Evolutionary conservation across 2,329 filamentous ascomycete genomes (phyloP).

Genomic region (Monosporascus sp.): DNA sequence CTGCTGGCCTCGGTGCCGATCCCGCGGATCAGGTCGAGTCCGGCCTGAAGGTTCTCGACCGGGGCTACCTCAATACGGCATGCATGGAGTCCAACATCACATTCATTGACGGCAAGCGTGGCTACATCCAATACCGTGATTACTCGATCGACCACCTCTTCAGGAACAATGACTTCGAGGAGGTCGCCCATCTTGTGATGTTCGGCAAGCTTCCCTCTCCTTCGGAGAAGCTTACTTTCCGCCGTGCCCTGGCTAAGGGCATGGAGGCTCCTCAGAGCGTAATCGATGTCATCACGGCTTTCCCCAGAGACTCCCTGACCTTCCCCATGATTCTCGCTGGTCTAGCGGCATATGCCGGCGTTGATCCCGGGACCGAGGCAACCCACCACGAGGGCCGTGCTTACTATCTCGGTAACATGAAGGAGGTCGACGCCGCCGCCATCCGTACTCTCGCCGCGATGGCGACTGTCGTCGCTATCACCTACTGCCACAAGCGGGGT

Average conservation of each 20-base stretch:
- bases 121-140: conserved; percentile 28
- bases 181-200: conserved; percentile 12
- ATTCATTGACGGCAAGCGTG: conserved; percentile 28
- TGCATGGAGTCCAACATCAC: conserved; percentile 22
- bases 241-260: conserved; percentile 1
- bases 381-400: conserved; percentile 28
- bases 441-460: conserved; percentile 29
- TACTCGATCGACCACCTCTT: conserved; percentile 21
- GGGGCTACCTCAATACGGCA: conserved; percentile 23
- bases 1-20: not conserved
- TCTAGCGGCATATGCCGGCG: conserved; percentile 28
- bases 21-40: not conserved
- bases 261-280: conserved; percentile 3
- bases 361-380: conserved; percentile 25
- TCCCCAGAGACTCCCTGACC: conserved; percentile 20
- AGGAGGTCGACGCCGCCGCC: conserved; percentile 29
- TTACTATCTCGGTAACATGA: conserved; percentile 29
- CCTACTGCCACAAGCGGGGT: conserved; percentile 33
- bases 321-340: conserved; percentile 32
- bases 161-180: conserved; percentile 15
- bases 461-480: conserved; percentile 29
- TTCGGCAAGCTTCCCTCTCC: conserved; percentile 4
- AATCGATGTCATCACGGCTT: conserved; percentile 17
- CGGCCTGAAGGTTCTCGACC: conserved; percentile 23
- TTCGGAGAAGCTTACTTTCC: not conserved